Base-by-base conservation (phyloP, 2,329 filamentous ascomycete genomes). In the Torrubiellomyces zombiae region DNA sequence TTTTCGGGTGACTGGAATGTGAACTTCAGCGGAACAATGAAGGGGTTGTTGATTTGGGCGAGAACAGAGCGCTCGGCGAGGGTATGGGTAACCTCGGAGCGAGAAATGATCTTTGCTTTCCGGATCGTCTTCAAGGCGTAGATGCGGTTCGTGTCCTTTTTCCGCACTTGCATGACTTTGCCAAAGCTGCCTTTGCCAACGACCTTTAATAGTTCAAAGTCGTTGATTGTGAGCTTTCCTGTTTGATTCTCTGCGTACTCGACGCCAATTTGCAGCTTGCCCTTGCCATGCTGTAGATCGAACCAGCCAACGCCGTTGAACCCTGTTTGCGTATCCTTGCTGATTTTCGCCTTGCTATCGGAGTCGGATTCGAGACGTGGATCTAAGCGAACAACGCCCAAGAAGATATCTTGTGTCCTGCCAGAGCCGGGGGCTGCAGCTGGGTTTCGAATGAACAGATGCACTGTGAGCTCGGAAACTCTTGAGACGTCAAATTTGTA, bases 401-500 rank as follows among this genome's bases (percentile, higher is more conserved):
- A 67, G 55, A 95, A 95, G 38, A 95, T 93, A 52, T 98, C 89
- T 47, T 94, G 82, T 47, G 80, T 91, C 40, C 89, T 74, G 27
- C 85, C 86, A 12, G 78, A 75, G 30, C 81, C 82, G n/a, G 78
- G 76, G 25, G 80, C 63, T 14, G 86, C 81, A 28, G 72, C 71
- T 17, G 89, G 89, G 47, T 98, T 95, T 38, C 89, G 77, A 48
- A 98, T 75, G 53, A 94, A 98, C 20, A 98, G 60, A 38, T 93
- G 86, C 14, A 95, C 74, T 32, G 75, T 80, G 31, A 98, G 62
- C 41, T 95, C 86, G 2, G 85, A 93, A 26, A 83, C 78, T 43
- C 89, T 70, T 28, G 89, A 95, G 32, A 98, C 89, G 60, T 98
- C 89, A 51, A 98, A 98, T 56, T 98, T 98, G 67, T 94, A 98